These are phyloP conservation scores for Kitagawia praeruptora DNA, from an alignment of 129 eudicot genomes.

Conservation along the genomic window DNA sequence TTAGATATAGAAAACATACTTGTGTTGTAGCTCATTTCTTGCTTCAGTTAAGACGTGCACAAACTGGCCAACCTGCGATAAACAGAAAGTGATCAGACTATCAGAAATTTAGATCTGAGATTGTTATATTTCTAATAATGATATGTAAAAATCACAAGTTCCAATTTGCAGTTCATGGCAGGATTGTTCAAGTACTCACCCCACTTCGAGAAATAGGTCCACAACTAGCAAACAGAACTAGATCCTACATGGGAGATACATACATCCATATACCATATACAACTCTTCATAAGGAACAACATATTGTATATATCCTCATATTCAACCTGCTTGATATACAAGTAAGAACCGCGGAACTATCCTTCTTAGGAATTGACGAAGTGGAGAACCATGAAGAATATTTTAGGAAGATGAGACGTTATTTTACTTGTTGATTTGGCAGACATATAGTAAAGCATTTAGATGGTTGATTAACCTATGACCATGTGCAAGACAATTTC, in stretches of 20 bases:
- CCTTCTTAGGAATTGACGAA: neutral
- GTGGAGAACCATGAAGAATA: neutral
- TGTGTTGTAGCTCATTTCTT: conserved; percentile 56
- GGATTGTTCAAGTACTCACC: neutral
- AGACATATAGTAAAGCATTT: neutral
- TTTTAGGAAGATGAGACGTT: neutral
- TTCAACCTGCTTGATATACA: neutral
- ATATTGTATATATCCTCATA: neutral
- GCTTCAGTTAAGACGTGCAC: conserved; percentile 70
- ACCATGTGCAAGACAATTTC: neutral
- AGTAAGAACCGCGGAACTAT: neutral
- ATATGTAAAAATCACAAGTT: neutral
- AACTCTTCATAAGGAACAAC: neutral
- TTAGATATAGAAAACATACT: conserved; percentile 31
- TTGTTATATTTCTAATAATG: neutral
- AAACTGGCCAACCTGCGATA: conserved; percentile 63
- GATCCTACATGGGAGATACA: neutral
- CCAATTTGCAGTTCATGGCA: neutral
- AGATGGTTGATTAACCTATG: neutral
- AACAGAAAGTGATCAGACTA: neutral
- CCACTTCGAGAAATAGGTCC: neutral
- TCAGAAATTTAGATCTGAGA: neutral
- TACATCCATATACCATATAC: neutral
- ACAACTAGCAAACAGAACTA: neutral
- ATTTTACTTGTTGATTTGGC: neutral